These are phyloP conservation scores for Neurospora sp. DNA, from an alignment of 2,329 filamentous ascomycete genomes.

Conservation along the genomic window DNA sequence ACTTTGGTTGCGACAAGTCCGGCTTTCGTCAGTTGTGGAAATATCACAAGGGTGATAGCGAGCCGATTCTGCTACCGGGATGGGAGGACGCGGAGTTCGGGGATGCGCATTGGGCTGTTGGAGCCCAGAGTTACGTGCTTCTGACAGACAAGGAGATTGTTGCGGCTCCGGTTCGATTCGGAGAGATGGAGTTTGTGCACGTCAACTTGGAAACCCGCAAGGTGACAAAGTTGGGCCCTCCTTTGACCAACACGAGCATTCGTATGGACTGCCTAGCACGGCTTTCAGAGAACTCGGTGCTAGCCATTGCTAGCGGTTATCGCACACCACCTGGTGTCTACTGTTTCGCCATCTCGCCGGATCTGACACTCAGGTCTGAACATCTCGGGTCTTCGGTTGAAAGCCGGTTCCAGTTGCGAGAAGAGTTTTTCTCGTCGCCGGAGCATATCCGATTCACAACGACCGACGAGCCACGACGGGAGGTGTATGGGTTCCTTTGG, in stretches of 20 bases:
- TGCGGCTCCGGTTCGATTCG: constrained; percentile 23
- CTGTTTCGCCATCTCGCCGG: constrained; percentile 20
- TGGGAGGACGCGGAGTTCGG: constrained; percentile 33
- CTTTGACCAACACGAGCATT: constrained; percentile 26
- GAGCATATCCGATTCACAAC: constrained; percentile 17
- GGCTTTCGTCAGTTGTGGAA: constrained; percentile 37
- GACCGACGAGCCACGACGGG: constrained; percentile 19
- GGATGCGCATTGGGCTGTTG: constrained; percentile 21
- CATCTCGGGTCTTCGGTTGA: constrained; percentile 27
- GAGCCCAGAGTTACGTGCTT: constrained; percentile 12
- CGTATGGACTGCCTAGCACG: constrained; percentile 24
- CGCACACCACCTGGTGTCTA: constrained; percentile 25
- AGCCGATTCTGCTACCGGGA: constrained; percentile 25
- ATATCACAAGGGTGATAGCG: constrained; percentile 16
- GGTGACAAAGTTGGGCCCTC: constrained; percentile 23
- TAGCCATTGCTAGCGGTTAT: constrained; percentile 28
- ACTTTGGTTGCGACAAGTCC: constrained; percentile 35
- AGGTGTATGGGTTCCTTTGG: constrained; percentile 37
- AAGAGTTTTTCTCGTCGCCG: constrained; percentile 27
- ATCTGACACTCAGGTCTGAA: constrained; percentile 20
- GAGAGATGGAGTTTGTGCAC: constrained; percentile 25
- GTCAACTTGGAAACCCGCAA: constrained; percentile 26
- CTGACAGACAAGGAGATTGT: constrained; percentile 26
- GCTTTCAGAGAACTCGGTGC: constrained; percentile 25
- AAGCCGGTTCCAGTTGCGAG: constrained; percentile 16